Evolutionary conservation across 164 flowering plant species (phyloP).

Genomic region (Pachysandra terminalis): DNA sequence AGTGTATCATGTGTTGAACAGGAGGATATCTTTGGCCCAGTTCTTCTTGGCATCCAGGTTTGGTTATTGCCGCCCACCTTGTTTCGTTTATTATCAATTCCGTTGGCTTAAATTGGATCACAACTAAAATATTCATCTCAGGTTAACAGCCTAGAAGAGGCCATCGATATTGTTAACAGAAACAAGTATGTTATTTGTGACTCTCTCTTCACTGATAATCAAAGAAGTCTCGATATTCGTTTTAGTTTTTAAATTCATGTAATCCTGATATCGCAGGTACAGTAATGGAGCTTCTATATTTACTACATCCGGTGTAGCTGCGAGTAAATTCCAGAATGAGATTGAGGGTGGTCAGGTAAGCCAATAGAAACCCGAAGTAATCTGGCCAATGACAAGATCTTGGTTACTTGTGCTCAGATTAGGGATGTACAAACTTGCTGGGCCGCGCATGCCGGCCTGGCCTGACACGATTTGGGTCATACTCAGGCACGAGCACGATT

Average conservation of each 20-base stretch:
- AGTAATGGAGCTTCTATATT: conserved; percentile 16
- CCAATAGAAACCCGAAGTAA: neutral
- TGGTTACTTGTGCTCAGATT: too few species aligned
- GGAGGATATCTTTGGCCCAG: conserved; percentile 83
- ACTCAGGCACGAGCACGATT: too few species aligned
- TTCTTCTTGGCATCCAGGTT: conserved; percentile 62
- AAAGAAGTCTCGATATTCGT: neutral
- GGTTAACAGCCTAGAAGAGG: conserved; percentile 77
- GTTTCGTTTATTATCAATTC: too few species aligned
- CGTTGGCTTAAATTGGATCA: too few species aligned
- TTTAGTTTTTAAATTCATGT: too few species aligned
- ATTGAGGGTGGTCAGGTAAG: conserved; percentile 61
- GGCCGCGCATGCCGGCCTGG: too few species aligned
- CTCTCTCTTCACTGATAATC: neutral
- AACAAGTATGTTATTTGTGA: conserved; percentile 39
- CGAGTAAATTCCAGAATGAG: conserved; percentile 17
- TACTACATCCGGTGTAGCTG: conserved; percentile 18
- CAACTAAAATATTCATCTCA: conserved; percentile 5
- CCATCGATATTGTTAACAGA: conserved; percentile 57
- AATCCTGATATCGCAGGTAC: too few species aligned
- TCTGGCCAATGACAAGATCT: neutral
- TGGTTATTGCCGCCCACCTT: conserved; percentile 1
- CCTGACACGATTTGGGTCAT: too few species aligned
- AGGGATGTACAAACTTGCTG: too few species aligned
- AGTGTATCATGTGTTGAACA: conserved; percentile 13